Evolutionary conservation across 2,329 filamentous ascomycete species (phyloP).

Genomic region (Cladorrhinum sp.): DNA sequence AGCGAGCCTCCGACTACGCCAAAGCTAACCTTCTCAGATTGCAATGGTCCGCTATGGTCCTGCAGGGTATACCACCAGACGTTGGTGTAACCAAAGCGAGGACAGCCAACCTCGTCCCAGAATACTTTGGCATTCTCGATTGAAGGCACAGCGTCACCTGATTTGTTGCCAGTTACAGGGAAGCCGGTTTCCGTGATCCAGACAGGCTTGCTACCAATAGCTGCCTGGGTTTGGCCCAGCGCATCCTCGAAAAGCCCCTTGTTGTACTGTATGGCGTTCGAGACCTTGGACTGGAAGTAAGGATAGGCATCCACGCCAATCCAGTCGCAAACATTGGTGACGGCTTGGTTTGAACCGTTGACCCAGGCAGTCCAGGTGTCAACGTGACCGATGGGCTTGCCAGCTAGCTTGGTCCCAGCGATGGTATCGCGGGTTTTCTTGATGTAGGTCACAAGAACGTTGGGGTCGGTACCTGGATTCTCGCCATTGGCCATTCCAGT

Average conservation of each 20-base stretch:
- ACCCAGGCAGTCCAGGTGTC: conserved; percentile 84
- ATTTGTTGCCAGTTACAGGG: conserved; percentile 67
- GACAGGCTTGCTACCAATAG: conserved; percentile 64
- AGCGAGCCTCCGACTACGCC: conserved; percentile 60
- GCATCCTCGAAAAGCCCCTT: conserved; percentile 67
- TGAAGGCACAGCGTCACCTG: conserved; percentile 61
- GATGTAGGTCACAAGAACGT: conserved; percentile 67
- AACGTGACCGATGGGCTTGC: conserved; percentile 71
- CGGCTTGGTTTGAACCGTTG: conserved; percentile 67
- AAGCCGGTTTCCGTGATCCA: conserved; percentile 91
- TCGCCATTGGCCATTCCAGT: conserved; percentile 62
- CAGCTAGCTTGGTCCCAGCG: conserved; percentile 56
- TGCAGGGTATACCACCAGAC: conserved; percentile 78
- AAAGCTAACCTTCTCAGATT: conserved; percentile 51
- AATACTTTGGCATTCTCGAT: conserved; percentile 69
- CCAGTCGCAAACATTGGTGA: conserved; percentile 71
- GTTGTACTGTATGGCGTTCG: conserved; percentile 63
- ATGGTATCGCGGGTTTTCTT: conserved; percentile 62
- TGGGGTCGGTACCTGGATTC: conserved; percentile 61
- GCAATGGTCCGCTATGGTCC: conserved; percentile 48
- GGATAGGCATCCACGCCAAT: conserved; percentile 82
- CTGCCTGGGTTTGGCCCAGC: conserved; percentile 55
- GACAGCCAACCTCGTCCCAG: conserved; percentile 77
- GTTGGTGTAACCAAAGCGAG: conserved; percentile 60
- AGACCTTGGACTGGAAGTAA: conserved; percentile 71